Evolutionary conservation across 2,329 filamentous ascomycete species (phyloP).

Genomic region (Diaporthe citriasiana): DNA sequence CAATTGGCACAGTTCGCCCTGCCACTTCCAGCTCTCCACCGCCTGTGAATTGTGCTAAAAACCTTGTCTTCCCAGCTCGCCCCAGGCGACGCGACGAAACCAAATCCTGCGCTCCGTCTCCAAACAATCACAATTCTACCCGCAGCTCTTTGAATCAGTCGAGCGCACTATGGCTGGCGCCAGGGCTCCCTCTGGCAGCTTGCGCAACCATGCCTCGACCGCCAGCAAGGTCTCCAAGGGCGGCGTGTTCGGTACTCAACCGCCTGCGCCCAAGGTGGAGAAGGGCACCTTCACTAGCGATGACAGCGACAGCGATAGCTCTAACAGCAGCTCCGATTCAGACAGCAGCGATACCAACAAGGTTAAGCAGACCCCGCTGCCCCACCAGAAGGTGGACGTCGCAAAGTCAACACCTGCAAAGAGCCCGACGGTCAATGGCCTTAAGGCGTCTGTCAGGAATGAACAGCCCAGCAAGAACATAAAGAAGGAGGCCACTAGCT

Average conservation of each 20-base stretch:
- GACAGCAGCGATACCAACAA: slow-evolving; percentile 53
- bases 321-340: slow-evolving; percentile 50
- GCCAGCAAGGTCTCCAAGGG: slow-evolving; percentile 34
- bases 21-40: not conserved
- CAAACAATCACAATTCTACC: slow-evolving; percentile 19
- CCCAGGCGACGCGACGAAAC: slow-evolving; percentile 6
- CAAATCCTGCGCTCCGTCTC: not conserved
- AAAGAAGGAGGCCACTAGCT: slow-evolving; percentile 43
- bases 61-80: not conserved
- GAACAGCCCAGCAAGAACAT: slow-evolving; percentile 37
- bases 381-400: slow-evolving; percentile 35
- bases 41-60: not conserved
- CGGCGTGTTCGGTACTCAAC: slow-evolving; percentile 35
- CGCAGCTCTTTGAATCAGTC: not conserved
- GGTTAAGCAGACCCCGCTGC: slow-evolving; percentile 45
- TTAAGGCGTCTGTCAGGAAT: slow-evolving; percentile 36
- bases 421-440: slow-evolving; percentile 40
- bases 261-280: slow-evolving; percentile 51
- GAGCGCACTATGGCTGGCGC: slow-evolving; percentile 37
- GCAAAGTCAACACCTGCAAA: slow-evolving; percentile 36
- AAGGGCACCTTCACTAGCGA: slow-evolving; percentile 49
- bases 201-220: slow-evolving; percentile 41
- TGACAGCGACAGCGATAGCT: slow-evolving; percentile 44
- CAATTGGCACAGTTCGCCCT: not conserved
- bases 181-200: slow-evolving; percentile 36